phyloP scores from a whole-genome alignment of 768 basidiomycete species.

The Boletus tomentosulus region DNA sequence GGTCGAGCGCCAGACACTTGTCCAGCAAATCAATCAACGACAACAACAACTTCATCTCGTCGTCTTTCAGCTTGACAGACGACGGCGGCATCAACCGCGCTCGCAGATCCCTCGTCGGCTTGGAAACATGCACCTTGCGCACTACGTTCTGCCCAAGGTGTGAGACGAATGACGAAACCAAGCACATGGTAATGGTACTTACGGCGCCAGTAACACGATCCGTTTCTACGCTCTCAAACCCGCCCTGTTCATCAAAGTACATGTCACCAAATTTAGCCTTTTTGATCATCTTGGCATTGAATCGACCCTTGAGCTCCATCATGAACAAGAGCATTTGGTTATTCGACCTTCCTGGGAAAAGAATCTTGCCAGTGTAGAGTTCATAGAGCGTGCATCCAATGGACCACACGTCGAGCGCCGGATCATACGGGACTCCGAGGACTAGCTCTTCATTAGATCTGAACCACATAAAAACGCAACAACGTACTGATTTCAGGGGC shows the following conservation, averaged over 20 bases:
- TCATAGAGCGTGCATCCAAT: slow-evolving; percentile 97
- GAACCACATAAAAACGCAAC: neutral
- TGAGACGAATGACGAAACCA: slow-evolving; percentile 16
- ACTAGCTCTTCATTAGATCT: slow-evolving; percentile 46
- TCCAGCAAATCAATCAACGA: slow-evolving; percentile 90
- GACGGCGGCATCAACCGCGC: slow-evolving; percentile 78
- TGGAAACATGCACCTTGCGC: slow-evolving; percentile 77
- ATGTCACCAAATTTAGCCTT: slow-evolving; percentile 87
- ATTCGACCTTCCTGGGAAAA: slow-evolving; percentile 94
- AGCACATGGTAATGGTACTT: slow-evolving; percentile 37
- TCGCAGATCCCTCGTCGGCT: slow-evolving; percentile 77
- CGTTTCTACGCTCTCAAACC: slow-evolving; percentile 77
- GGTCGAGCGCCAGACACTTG: slow-evolving; percentile 85
- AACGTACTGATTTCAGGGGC: slow-evolving; percentile 95
- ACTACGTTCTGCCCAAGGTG: slow-evolving; percentile 60
- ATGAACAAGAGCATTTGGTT: slow-evolving; percentile 97
- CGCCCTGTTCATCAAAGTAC: slow-evolving; percentile 92
- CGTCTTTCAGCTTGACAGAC: slow-evolving; percentile 78
- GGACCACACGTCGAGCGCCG: slow-evolving; percentile 93
- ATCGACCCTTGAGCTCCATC: slow-evolving; percentile 96
- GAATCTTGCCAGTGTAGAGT: slow-evolving; percentile 92
- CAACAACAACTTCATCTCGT: slow-evolving; percentile 74
- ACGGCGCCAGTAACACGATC: slow-evolving; percentile 83
- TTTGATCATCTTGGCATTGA: slow-evolving; percentile 92
- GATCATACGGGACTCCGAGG: slow-evolving; percentile 92